These are phyloP conservation scores for Lipomyces yamanashiensis DNA, from an alignment of 805 yeast genomes.

Conservation along the genomic window DNA sequence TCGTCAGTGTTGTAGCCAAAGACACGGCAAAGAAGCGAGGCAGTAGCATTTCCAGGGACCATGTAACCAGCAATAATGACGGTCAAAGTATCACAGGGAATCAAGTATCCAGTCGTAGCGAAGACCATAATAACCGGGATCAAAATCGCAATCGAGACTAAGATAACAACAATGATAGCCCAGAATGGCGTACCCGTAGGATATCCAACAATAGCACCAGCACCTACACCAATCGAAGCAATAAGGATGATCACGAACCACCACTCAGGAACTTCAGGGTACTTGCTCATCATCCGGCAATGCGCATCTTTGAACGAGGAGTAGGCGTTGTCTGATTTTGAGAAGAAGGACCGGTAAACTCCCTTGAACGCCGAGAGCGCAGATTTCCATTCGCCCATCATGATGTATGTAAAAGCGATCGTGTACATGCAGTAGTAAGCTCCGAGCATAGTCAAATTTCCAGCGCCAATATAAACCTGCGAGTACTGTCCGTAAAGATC, in stretches of 20 bases:
- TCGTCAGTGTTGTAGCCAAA: conserved; percentile 54
- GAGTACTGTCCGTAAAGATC: conserved; percentile 61
- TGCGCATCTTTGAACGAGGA: conserved; percentile 50
- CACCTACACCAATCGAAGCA: conserved; percentile 45
- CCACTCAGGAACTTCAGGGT: conserved; percentile 65
- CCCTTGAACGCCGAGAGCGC: background rate
- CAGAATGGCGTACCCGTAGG: conserved; percentile 61
- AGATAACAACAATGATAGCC: conserved; percentile 63
- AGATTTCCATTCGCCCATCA: conserved; percentile 19
- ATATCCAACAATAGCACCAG: conserved; percentile 48
- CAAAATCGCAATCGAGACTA: conserved; percentile 55
- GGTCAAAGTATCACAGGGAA: conserved; percentile 50
- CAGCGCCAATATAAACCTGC: conserved; percentile 55
- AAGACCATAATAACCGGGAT: conserved; percentile 66
- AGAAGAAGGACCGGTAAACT: background rate
- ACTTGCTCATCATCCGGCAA: conserved; percentile 58
- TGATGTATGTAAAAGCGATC: conserved; percentile 2
- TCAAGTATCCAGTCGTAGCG: conserved; percentile 63
- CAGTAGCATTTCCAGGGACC: conserved; percentile 57
- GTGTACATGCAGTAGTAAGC: conserved; percentile 52
- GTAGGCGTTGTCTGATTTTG: no score
- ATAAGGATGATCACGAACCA: conserved; percentile 46
- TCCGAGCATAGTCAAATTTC: conserved; percentile 46
- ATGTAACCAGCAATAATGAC: conserved; percentile 54
- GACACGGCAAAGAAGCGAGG: conserved; percentile 54